Percentiles rank a stretch among this genome's conserved stretches.
phyloP scores from a whole-genome alignment of 164 flowering plant genomes.

The Vitis riparia region DNA sequence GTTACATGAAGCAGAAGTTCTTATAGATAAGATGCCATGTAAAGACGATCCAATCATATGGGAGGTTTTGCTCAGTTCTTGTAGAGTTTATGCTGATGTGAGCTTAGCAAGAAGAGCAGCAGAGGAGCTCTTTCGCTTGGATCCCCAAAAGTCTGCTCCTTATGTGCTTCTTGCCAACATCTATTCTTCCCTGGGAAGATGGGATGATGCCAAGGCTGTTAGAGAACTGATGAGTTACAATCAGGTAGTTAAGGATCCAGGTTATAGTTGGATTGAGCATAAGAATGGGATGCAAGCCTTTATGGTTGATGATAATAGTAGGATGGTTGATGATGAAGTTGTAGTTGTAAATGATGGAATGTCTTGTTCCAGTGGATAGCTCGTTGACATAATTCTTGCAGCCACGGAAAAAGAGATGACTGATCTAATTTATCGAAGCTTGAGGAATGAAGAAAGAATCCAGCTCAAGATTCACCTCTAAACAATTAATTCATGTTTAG shows the following conservation, averaged over 20 bases:
- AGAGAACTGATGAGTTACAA: conserved; percentile 51
- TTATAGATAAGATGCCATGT: conserved; percentile 55
- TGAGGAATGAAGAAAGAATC: too few relatives aligned
- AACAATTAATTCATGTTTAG: too few relatives aligned
- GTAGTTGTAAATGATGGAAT: conserved; percentile 5
- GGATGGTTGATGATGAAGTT: conserved; percentile 8
- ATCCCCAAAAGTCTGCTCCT: conserved; percentile 63
- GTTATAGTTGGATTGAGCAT: conserved; percentile 61
- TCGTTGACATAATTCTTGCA: too few relatives aligned
- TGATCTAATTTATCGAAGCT: too few relatives aligned
- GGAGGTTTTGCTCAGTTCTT: conserved; percentile 85
- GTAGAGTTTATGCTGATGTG: conserved; percentile 71
- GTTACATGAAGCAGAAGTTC: conserved; percentile 60
- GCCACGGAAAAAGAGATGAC: too few relatives aligned
- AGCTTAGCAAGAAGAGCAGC: conserved; percentile 73
- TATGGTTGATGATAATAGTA: conserved; percentile 28
- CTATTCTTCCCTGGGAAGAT: conserved; percentile 71
- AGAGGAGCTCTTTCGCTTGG: conserved; percentile 56
- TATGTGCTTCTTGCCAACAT: conserved; percentile 73
- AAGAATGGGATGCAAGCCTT: conserved; percentile 27
- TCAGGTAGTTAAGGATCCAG: conserved; percentile 58
- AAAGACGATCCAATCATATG: conserved; percentile 74
- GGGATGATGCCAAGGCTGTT: conserved; percentile 69
- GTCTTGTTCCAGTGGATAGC: not conserved
- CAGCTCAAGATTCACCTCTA: too few relatives aligned